Evolutionary conservation across 805 yeast species (phyloP), one percentile per base, ranked within the genome.

Genomic region (Teunomyces cretensis): DNA sequence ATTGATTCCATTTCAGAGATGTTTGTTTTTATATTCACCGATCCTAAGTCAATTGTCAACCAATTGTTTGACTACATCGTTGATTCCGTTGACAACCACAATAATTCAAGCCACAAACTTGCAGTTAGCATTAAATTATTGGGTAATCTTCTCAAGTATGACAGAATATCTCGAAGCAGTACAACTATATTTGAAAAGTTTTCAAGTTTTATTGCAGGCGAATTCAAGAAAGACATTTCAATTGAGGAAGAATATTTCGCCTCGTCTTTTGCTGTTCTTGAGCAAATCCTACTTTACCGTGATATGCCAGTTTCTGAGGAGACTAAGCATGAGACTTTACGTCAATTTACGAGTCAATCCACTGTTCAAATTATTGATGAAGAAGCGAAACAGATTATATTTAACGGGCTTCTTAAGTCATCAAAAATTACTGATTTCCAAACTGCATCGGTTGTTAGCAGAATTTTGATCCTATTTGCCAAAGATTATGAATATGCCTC

Each of bases 241-340:
- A 26, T 64, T 2, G 73, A 77, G 48, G 56, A 69, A 22, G 69
- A 72, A 12, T 88, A 88, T 84, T 80, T 81, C 54, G 76, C 84
- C 0, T 71, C 77, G 45, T 79, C 81, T 0, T 58, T 88, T 30
- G 61, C 73, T 19, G 73, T 83, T 3, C 69, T 81, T 38, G 87
- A 82, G 44, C 78, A 76, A 30, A 62, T 83, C 2, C 54, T 86
- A 35, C 69, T 82, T 1, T 75, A 71, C 33, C 67, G 79, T 2
- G 73, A 72, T 28, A 64, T 80, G 4, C 88, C 89, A 0, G 54
- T 53, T 1, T 60, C 72, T 6, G 78, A 74, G 46, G 50, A 58
- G 13, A 43, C 72, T 13, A 2, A 37, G 36, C 17, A 28, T 45
- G 9, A 35, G 38, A 13, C 40, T n/a, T 3, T 38, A 15, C 39